phyloP scores from a whole-genome alignment of 805 yeast species.

The Starmerella apicola region DNA sequence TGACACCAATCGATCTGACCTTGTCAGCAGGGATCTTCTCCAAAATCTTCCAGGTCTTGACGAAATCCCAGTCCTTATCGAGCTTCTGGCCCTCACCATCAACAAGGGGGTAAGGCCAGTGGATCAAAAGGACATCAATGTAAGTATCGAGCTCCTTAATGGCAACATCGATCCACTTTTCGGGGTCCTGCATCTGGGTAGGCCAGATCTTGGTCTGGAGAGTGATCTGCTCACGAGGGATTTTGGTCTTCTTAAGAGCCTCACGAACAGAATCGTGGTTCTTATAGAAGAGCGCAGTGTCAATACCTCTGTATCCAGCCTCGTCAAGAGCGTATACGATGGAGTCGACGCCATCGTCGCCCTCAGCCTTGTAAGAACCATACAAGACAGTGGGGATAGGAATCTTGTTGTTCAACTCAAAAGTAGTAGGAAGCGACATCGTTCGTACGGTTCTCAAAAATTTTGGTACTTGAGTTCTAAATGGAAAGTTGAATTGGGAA shows the following conservation, averaged over 20 bases:
- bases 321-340: slow-evolving; percentile 43
- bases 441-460: no score
- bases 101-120: slow-evolving; percentile 53
- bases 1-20: slow-evolving; percentile 57
- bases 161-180: slow-evolving; percentile 44
- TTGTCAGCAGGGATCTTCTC: slow-evolving; percentile 40
- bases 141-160: slow-evolving; percentile 54
- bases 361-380: slow-evolving; percentile 59
- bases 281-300: slow-evolving; percentile 57
- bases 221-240: slow-evolving; percentile 52
- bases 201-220: slow-evolving; percentile 54
- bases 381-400: slow-evolving; percentile 56
- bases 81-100: slow-evolving; percentile 14
- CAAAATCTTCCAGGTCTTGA: slow-evolving; percentile 49
- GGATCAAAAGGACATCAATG: slow-evolving; percentile 66
- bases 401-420: slow-evolving; percentile 43
- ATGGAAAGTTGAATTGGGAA: no score
- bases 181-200: slow-evolving; percentile 32
- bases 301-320: slow-evolving; percentile 64
- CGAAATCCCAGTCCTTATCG: slow-evolving; percentile 32
- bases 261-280: slow-evolving; percentile 56
- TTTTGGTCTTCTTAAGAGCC: slow-evolving; percentile 27
- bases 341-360: slow-evolving; percentile 42
- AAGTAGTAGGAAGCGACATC: slow-evolving; percentile 5
- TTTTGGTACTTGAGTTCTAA: no score